These are phyloP conservation scores for Floccularia luteovirens DNA, from an alignment of 768 basidiomycete genomes.

Conservation along the genomic window DNA sequence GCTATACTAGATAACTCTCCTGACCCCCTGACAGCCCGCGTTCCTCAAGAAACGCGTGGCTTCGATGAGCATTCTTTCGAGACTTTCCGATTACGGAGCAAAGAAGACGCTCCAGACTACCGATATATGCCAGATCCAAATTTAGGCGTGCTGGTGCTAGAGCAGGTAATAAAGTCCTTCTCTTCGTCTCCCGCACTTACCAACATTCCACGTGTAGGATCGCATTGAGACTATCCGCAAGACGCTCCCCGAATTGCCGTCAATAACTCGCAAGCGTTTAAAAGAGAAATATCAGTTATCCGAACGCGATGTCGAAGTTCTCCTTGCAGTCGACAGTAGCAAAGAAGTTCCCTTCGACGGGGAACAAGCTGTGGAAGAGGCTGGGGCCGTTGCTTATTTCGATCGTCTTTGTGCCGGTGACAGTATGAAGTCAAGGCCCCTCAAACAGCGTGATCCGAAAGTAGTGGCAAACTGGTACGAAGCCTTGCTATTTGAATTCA, in stretches of 20 bases:
- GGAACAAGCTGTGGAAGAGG: conserved; percentile 15
- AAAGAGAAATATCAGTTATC: conserved; percentile 38
- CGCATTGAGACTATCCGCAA: conserved; percentile 47
- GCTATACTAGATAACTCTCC: conserved; percentile 32
- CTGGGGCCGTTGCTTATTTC: conserved; percentile 71
- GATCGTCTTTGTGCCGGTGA: conserved; percentile 49
- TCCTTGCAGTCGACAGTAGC: conserved; percentile 66
- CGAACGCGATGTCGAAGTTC: conserved; percentile 62
- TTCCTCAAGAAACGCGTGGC: conserved; percentile 85
- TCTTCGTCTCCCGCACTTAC: background rate
- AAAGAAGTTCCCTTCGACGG: conserved; percentile 61
- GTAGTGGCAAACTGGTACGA: conserved; percentile 81
- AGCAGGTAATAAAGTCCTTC: conserved; percentile 26
- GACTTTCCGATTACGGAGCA: conserved; percentile 78
- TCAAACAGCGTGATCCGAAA: conserved; percentile 49
- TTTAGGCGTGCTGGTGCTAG: conserved; percentile 63
- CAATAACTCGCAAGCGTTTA: conserved; percentile 51
- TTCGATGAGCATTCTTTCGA: conserved; percentile 77
- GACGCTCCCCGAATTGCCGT: conserved; percentile 73
- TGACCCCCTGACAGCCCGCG: too few relatives aligned
- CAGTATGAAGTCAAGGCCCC: conserved; percentile 2
- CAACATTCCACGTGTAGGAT: conserved; percentile 29
- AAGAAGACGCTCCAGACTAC: conserved; percentile 95
- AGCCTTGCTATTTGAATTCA: too few relatives aligned
- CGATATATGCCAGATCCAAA: conserved; percentile 98